A percentile compares a stretch with the other conserved stretches of the same genome.
These are phyloP conservation scores for Trichoderma breve DNA, from an alignment of 2,329 filamentous ascomycete genomes.

Conservation along the genomic window DNA sequence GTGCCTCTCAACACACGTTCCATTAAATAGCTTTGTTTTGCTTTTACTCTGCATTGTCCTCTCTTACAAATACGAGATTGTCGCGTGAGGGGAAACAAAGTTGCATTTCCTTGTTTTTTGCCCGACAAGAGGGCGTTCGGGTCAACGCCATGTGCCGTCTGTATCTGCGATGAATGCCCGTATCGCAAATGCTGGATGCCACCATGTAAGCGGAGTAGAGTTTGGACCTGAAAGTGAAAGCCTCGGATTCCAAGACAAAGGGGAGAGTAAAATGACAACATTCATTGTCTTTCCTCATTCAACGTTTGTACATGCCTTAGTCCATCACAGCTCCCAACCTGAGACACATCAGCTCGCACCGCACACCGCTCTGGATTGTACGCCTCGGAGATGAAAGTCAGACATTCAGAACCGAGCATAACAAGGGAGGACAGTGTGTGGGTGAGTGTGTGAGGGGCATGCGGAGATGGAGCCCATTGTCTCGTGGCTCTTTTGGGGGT, in stretches of 20 bases:
- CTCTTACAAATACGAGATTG: background rate
- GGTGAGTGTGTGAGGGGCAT: background rate
- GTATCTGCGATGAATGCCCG: background rate
- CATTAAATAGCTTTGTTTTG: background rate
- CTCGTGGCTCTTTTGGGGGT: constrained; percentile 8
- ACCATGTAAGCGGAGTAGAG: background rate
- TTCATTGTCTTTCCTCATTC: background rate
- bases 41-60: background rate
- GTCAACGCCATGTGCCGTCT: background rate
- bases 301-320: background rate
- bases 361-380: background rate
- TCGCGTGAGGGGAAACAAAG: background rate
- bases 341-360: background rate
- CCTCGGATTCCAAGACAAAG: background rate
- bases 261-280: background rate
- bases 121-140: background rate
- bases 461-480: background rate
- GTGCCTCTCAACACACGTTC: background rate
- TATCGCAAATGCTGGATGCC: background rate
- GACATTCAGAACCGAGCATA: background rate
- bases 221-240: background rate
- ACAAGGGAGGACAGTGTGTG: background rate
- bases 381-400: background rate
- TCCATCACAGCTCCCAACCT: background rate
- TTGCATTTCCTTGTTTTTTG: background rate